These are phyloP conservation scores for Mollisia scopiformis DNA, from an alignment of 2,329 filamentous ascomycete genomes.

Conservation along the genomic window DNA sequence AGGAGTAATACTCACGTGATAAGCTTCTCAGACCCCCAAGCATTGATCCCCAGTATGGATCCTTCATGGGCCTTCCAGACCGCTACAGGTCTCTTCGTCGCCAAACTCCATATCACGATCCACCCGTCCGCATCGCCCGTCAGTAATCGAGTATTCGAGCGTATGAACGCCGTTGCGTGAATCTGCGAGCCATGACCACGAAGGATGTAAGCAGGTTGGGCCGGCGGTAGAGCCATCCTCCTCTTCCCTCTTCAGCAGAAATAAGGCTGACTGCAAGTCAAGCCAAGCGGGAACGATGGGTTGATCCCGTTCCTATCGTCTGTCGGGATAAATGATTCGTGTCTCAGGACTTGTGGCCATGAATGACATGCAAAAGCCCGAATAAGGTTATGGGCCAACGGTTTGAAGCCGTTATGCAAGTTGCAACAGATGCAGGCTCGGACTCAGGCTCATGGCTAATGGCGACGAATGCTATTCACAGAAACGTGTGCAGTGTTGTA, in stretches of 20 bases:
- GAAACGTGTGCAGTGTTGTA: not conserved
- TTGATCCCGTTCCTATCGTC: not conserved
- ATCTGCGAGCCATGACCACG: constrained; percentile 84
- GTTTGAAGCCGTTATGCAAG: not conserved
- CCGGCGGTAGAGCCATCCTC: constrained; percentile 33
- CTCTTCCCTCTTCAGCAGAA: not conserved
- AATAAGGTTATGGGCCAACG: constrained; percentile 7
- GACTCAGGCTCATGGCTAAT: constrained; percentile 6
- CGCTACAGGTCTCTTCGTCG: constrained; percentile 76
- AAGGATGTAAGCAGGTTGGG: constrained; percentile 60
- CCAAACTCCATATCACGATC: constrained; percentile 82
- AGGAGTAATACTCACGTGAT: constrained; percentile 74
- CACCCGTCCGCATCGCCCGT: constrained; percentile 92
- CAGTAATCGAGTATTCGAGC: constrained; percentile 73
- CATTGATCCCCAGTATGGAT: constrained; percentile 73
- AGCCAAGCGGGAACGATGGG: not conserved
- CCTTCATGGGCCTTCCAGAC: constrained; percentile 87
- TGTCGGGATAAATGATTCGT: not conserved
- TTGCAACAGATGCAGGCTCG: too few species aligned
- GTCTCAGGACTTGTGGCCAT: not conserved
- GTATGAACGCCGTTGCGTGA: constrained; percentile 75
- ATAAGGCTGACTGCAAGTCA: too few species aligned
- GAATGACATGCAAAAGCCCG: not conserved
- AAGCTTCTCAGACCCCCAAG: constrained; percentile 72
- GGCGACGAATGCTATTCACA: constrained; percentile 12